Percentiles rank a stretch among this genome's conserved stretches.
phyloP scores from a whole-genome alignment of 495 filamentous ascomycete genomes.

The Podospora anserina region DNA sequence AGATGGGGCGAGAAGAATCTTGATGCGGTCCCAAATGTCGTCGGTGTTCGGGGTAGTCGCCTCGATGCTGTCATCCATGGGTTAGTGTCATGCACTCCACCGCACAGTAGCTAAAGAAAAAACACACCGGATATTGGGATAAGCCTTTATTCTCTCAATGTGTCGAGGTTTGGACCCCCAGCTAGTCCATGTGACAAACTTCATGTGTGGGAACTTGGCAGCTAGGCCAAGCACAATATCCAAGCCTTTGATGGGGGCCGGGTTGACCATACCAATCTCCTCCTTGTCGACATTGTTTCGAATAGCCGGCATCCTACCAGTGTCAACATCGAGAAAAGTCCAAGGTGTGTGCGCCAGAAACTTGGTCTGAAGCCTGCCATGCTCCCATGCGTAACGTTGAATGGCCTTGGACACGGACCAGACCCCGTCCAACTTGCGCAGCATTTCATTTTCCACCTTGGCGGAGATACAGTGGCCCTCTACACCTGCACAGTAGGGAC shows the following conservation, averaged over 20 bases:
- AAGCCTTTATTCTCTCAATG: slow-evolving; percentile 14
- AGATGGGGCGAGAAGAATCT: slow-evolving; percentile 31
- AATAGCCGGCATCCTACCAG: slow-evolving; percentile 19
- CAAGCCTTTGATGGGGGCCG: slow-evolving; percentile 33
- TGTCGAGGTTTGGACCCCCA: slow-evolving; percentile 27
- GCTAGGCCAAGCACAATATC: slow-evolving; percentile 29
- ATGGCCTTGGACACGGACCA: slow-evolving; percentile 33
- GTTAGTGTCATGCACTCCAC: background rate
- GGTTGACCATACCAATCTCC: slow-evolving; percentile 36
- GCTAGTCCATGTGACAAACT: slow-evolving; percentile 34
- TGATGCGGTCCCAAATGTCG: slow-evolving; percentile 35
- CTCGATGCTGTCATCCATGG: slow-evolving; percentile 19
- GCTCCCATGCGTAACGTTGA: slow-evolving; percentile 25
- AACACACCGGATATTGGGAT: slow-evolving; percentile 31
- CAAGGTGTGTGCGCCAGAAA: slow-evolving; percentile 27
- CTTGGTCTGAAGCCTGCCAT: slow-evolving; percentile 27
- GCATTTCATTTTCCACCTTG: slow-evolving; percentile 21
- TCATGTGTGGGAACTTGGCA: slow-evolving; percentile 25
- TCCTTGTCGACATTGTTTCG: slow-evolving; percentile 31
- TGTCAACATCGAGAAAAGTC: slow-evolving; percentile 28
- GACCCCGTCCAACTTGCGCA: slow-evolving; percentile 30
- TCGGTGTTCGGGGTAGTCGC: slow-evolving; percentile 28
- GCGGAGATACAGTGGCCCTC: slow-evolving; percentile 30
- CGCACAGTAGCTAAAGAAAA: background rate
- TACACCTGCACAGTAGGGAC: slow-evolving; percentile 27